Base-by-base conservation (phyloP, 179 eudicot genomes). In the Amaranthus tricolor region DNA sequence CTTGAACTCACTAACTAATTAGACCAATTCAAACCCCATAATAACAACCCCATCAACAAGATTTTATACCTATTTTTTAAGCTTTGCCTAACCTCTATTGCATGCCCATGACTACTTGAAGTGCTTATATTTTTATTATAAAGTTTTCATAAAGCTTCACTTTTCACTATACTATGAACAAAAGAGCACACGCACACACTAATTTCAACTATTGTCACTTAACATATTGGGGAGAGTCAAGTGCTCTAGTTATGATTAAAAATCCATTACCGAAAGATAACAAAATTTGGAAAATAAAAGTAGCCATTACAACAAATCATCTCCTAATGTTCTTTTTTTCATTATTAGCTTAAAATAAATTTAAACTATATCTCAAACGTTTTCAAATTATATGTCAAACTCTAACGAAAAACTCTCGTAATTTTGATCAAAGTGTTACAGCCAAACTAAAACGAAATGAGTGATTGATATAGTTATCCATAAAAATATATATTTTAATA, bases 1-100 rank as follows among this genome's bases (percentile, higher is more conserved):
- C 86, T 84, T 84, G 82, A 84, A 84, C 78, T 81, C 84, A 80
- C 84, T 62, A 55, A 56, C 60, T 60, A 68, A 68, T 68, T 67
- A 66, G 64, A 59, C 68, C 53, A 64, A 17, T 24, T 48, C 62
- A 68, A 51, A 44, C 59, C 59, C 73, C 61, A 61, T 62, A 51
- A 76, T 72, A 71, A 61, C 74, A 68, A 51, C 15, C 65, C 76
- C 76, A 76, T 58, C 21, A 76, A 80, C 72, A 76, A 72, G 21
- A 71, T 67, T 76, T 59, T 66, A 53, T 44, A 66, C 3, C 47
- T 7, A 19, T 76, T 59, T 11, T 76, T 75, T 40, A 65, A 80
- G 44, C 51, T 48, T 70, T 53, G 50, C 45, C 16, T 62, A 63
- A 62, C 49, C 69, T 68, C 71, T 68, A 52, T 71, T 72, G 59